Conservation (phyloP, 2,329 filamentous ascomycete genomes). For the Cercospora beticola region DNA sequence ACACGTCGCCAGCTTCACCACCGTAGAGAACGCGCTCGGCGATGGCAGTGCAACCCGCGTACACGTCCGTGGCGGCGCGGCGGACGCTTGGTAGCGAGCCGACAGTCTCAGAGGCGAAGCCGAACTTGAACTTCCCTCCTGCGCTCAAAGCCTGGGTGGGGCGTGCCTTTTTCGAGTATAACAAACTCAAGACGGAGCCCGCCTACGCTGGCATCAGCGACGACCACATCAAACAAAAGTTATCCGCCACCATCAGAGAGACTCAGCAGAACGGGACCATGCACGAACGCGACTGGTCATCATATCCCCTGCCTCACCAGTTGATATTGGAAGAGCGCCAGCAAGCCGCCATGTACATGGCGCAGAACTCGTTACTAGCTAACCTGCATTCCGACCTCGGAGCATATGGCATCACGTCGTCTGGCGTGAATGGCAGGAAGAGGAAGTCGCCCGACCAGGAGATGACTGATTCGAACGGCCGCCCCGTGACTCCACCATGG, state of each 20-base stretch:
- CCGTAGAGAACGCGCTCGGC: not conserved
- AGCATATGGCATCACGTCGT: slow-evolving; percentile 20
- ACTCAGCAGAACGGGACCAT: slow-evolving; percentile 72
- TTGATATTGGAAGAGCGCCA: slow-evolving; percentile 72
- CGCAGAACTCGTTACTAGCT: slow-evolving; percentile 30
- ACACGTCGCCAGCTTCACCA: not conserved
- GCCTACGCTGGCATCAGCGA: slow-evolving; percentile 44
- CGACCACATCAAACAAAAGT: slow-evolving; percentile 74
- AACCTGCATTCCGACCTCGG: slow-evolving; percentile 26
- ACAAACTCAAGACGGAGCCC: slow-evolving; percentile 49
- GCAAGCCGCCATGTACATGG: slow-evolving; percentile 41
- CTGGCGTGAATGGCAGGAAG: slow-evolving; percentile 61
- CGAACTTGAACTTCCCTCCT: slow-evolving; percentile 75
- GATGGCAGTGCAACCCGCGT: slow-evolving; percentile 42
- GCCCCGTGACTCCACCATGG: slow-evolving; percentile 64
- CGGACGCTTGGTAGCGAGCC: slow-evolving; percentile 39
- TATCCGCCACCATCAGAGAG: slow-evolving; percentile 81
- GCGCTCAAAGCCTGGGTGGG: slow-evolving; percentile 87
- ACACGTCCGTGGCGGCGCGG: slow-evolving; percentile 48
- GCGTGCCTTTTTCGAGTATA: slow-evolving; percentile 72
- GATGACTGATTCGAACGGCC: slow-evolving; percentile 53
- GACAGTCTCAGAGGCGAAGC: slow-evolving; percentile 18
- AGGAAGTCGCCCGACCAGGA: slow-evolving; percentile 73
- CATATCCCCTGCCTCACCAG: slow-evolving; percentile 78
- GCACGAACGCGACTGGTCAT: slow-evolving; percentile 76